Conservation (phyloP, 805 yeast genomes). For the Teunomyces aglyptinius region DNA sequence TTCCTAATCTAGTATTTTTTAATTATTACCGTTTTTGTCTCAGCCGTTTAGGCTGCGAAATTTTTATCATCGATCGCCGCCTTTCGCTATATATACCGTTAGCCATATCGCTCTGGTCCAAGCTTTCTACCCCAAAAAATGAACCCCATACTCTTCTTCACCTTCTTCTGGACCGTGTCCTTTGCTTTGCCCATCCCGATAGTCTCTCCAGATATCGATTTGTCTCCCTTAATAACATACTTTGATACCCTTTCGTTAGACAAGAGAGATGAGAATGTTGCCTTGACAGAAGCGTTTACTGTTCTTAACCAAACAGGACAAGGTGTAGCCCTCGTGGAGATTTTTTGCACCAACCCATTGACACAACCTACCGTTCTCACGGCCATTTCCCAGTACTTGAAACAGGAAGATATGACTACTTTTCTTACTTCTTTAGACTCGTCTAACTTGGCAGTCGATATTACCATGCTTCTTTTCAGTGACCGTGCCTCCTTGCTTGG, state of each 20-base stretch:
- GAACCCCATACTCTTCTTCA: not conserved
- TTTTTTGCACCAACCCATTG: constrained; percentile 12
- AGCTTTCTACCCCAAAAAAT: not conserved
- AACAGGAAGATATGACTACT: constrained; percentile 14
- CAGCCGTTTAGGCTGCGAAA: not conserved
- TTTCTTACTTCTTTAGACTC: constrained; percentile 15
- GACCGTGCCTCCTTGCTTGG: constrained; percentile 19
- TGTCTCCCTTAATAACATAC: not conserved
- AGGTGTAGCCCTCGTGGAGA: constrained; percentile 15
- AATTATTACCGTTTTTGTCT: not conserved
- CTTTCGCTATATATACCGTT: not conserved
- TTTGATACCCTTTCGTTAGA: not conserved
- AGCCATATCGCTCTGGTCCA: not conserved
- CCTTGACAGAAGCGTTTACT: constrained; percentile 18
- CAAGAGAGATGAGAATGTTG: constrained; percentile 8
- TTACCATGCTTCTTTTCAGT: constrained; percentile 17
- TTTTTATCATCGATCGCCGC: not conserved
- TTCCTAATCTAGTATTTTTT: constrained; percentile 1
- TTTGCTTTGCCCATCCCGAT: not conserved
- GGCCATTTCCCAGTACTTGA: constrained; percentile 17
- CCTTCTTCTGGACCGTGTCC: not conserved
- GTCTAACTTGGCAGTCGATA: constrained; percentile 20
- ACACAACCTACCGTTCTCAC: constrained; percentile 17
- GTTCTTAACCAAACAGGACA: constrained; percentile 18
- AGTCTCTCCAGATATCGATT: not conserved